Evolutionary conservation across 2,329 filamentous ascomycete genomes (phyloP).

Genomic region (Akanthomyces dipterigenus): DNA sequence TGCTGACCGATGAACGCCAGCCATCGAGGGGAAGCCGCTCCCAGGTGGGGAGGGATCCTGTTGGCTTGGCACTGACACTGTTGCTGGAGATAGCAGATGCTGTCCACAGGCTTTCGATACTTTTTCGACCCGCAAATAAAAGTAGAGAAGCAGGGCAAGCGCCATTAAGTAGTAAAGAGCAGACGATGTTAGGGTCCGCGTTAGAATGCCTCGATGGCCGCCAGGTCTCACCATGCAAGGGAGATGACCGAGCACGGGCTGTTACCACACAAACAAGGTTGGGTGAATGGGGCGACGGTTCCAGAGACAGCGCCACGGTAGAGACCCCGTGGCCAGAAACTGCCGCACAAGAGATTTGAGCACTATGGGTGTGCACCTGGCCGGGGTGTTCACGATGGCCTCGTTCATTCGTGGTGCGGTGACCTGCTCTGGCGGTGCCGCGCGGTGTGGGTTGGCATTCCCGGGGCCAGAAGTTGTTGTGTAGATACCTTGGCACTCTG

Average conservation of each 20-base stretch:
- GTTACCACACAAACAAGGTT: conserved; percentile 4
- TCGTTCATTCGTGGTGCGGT: conserved; percentile 3
- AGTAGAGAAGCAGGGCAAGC: conserved; percentile 13
- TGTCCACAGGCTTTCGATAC: conserved; percentile 8
- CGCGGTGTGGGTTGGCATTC: conserved; percentile 4
- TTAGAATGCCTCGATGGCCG: conserved; percentile 12
- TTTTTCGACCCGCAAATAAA: conserved; percentile 13
- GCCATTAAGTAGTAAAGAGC: conserved; percentile 17
- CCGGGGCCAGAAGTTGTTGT: not conserved
- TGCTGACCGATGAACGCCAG: conserved; percentile 14
- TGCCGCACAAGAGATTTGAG: not conserved
- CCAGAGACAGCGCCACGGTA: conserved; percentile 10
- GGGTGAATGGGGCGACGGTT: conserved; percentile 2
- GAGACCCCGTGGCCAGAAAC: conserved; percentile 1
- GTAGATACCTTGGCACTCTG: not conserved
- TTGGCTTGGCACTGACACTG: conserved; percentile 10
- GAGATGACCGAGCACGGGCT: conserved; percentile 14
- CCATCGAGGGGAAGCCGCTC: conserved; percentile 17
- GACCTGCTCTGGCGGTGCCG: not conserved
- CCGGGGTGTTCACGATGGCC: conserved; percentile 10
- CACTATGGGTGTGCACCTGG: not conserved
- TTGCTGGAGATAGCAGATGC: conserved; percentile 3
- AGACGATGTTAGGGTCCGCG: conserved; percentile 8
- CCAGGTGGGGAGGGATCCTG: conserved; percentile 13
- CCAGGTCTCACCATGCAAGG: conserved; percentile 23